Base-by-base conservation (phyloP, 805 yeast genomes). In the Barnettozyma vustinii region DNA sequence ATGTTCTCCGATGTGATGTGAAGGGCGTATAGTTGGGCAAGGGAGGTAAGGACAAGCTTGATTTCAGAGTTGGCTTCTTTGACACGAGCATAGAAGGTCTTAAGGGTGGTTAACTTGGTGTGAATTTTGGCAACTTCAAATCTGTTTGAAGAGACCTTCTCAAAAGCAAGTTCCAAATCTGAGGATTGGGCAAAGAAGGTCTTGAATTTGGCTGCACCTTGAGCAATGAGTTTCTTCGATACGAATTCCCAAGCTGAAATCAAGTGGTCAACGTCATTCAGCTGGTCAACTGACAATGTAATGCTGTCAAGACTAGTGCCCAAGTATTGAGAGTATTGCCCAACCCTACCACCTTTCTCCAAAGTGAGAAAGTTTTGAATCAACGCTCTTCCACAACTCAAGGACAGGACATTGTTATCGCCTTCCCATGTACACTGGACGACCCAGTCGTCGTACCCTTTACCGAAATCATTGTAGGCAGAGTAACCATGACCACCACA, bases 391-490 rank as follows among this genome's bases (percentile, higher is more conserved):
- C 96, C 97, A 54, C 88, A 78, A 49, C 89, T 83, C 67, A 88
- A 79, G 3, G 88, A 84, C 55, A 90, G 74, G 36, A 90, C 84
- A 60, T 82, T 90, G 72, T 90, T 91, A 66, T 90, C 97, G 66
- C 97, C 97, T 73, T 90, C 97, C 97, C 97, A 91, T 25, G 97
- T 90, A 69, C 96, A 89, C 71, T 91, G 96, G 37, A 90, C 97
- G 16, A 84, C 96, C 87, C 96, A 92, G 66, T 90, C 97, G 52
- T 79, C 77, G 70, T 80, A 87, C 12, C 88, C 89, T 61, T 82
- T 85, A 39, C 94, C 96, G 63, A 90, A 90, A 0, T 89, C 96
- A 58, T 87, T 80, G 67, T 90, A 91, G 15, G 89, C 80, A 10
- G 96, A 87, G 69, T 90, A 90, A 30, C 97, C 97, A 67, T 87